Percentiles rank a stretch among this genome's conserved stretches.
Conservation (phyloP, 2,329 filamentous ascomycete genomes). For the Claviceps capensis region DNA sequence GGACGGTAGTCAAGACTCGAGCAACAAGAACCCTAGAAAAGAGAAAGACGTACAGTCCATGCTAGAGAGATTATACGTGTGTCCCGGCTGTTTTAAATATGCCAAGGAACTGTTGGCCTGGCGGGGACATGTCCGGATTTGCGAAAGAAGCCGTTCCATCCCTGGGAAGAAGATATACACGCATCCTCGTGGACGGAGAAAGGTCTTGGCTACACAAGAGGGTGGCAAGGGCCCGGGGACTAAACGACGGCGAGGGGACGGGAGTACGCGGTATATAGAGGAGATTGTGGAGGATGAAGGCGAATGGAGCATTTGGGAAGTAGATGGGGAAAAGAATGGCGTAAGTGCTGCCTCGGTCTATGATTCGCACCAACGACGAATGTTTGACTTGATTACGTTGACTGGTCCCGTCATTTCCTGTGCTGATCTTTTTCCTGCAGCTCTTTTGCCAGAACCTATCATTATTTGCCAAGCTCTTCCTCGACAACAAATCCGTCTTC, state of each 20-base stretch:
- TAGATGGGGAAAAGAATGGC: constrained; percentile 77
- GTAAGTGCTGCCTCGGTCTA: constrained; percentile 27
- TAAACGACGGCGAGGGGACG: constrained; percentile 25
- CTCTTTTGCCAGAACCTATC: constrained; percentile 92
- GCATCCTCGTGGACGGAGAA: constrained; percentile 35
- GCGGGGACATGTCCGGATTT: constrained; percentile 44
- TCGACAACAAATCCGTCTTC: constrained; percentile 96
- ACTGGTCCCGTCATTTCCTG: neutral
- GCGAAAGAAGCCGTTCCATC: constrained; percentile 32
- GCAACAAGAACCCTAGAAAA: constrained; percentile 17
- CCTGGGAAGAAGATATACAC: constrained; percentile 66
- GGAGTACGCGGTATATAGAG: constrained; percentile 25
- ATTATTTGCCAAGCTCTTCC: constrained; percentile 91
- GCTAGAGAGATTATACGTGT: constrained; percentile 67
- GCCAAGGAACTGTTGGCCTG: constrained; percentile 48
- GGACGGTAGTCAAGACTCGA: constrained; percentile 15
- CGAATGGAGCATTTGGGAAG: constrained; percentile 78
- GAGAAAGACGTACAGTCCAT: constrained; percentile 27
- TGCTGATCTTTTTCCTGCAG: constrained; percentile 18
- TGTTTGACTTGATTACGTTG: neutral
- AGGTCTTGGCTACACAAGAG: constrained; percentile 23
- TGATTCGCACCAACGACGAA: too few species aligned
- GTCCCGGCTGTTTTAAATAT: constrained; percentile 91
- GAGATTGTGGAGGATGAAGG: constrained; percentile 43
- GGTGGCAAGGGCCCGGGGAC: constrained; percentile 17